These are phyloP conservation scores for Phascolomyces articulosus DNA, from an alignment of 371 early-diverging fungal species.

Conservation along the genomic window DNA sequence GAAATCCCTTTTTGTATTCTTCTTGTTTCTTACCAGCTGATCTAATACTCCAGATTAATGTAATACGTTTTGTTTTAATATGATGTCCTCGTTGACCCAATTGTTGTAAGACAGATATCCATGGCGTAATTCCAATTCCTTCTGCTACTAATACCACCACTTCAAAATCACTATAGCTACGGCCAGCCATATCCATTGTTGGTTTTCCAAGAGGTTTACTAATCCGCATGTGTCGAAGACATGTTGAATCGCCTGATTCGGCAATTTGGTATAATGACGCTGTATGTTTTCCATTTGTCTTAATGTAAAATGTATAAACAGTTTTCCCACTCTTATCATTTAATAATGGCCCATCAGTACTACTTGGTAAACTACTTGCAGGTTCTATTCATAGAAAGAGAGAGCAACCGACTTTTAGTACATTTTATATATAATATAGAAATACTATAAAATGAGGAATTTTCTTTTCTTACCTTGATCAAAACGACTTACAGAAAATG, in stretches of 20 bases:
- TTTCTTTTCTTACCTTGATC: conserved; percentile 13
- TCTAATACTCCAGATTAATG: conserved; percentile 32
- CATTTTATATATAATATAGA: not conserved
- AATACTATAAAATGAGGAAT: not conserved
- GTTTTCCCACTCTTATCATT: conserved; percentile 6
- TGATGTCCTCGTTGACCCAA: conserved; percentile 17
- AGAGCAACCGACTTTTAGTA: too few species aligned
- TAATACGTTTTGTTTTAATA: conserved; percentile 18
- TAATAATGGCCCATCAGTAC: not conserved
- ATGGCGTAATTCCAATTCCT: conserved; percentile 50
- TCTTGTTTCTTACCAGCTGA: conserved; percentile 33
- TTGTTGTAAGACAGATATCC: conserved; percentile 39
- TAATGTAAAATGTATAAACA: conserved; percentile 34
- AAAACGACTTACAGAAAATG: conserved; percentile 41
- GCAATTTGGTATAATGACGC: conserved; percentile 14
- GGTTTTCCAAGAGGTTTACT: conserved; percentile 36
- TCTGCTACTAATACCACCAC: conserved; percentile 37
- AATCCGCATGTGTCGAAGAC: conserved; percentile 15
- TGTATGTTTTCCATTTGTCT: conserved; percentile 28
- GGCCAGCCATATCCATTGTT: conserved; percentile 10
- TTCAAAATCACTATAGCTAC: conserved; percentile 30
- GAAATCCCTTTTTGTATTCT: too few species aligned
- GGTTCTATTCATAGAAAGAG: not conserved
- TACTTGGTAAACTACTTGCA: not conserved
- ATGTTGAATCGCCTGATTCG: not conserved